Evolutionary conservation across 495 filamentous ascomycete genomes (phyloP).

Genomic region (Xylaria grammica): DNA sequence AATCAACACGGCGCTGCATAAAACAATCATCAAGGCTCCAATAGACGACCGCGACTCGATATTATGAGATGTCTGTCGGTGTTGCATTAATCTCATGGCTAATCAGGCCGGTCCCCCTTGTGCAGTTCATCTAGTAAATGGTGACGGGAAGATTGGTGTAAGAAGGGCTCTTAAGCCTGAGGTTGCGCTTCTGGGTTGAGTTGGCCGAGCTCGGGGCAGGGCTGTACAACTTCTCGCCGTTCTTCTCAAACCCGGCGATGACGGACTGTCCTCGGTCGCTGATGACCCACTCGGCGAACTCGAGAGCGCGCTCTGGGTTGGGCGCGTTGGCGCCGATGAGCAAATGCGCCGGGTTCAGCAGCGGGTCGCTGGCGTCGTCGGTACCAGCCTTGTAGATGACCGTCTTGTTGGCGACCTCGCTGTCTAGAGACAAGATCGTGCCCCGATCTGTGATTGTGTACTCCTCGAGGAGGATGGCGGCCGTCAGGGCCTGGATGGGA

Average conservation of each 20-base stretch:
- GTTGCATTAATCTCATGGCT: too few relatives aligned
- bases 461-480: conserved; percentile 42
- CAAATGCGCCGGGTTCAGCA: conserved; percentile 49
- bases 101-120: too few relatives aligned
- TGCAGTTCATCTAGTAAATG: neutral
- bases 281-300: conserved; percentile 45
- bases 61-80: too few relatives aligned
- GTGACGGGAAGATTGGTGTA: too few relatives aligned
- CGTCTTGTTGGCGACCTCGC: conserved; percentile 31
- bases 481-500: conserved; percentile 47
- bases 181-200: neutral
- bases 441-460: conserved; percentile 53
- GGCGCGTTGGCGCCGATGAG: conserved; percentile 39
- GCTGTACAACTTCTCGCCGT: conserved; percentile 37
- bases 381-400: conserved; percentile 43
- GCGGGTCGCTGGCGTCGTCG: conserved; percentile 37
- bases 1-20: too few relatives aligned
- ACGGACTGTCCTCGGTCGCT: conserved; percentile 40
- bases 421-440: conserved; percentile 42
- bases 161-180: conserved; percentile 1
- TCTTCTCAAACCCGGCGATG: conserved; percentile 38
- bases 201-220: conserved; percentile 7
- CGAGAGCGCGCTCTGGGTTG: conserved; percentile 35
- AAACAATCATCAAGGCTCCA: too few relatives aligned
- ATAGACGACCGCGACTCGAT: too few relatives aligned